These are phyloP conservation scores for Beauveria sp. DNA, from an alignment of 2,329 filamentous ascomycete genomes.

Conservation along the genomic window DNA sequence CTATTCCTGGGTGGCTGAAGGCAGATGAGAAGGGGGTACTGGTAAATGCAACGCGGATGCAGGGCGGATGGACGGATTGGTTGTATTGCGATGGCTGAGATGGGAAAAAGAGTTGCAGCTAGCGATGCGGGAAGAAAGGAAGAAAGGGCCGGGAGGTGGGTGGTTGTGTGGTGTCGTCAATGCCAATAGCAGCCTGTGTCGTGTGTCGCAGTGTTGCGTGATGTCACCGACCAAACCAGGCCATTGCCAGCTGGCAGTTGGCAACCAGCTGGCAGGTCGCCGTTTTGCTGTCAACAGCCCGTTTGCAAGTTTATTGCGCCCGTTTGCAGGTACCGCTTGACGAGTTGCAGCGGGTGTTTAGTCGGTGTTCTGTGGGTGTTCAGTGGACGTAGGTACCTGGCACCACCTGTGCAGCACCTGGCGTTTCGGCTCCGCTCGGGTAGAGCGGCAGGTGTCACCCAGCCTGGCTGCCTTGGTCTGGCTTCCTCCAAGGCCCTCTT, in stretches of 20 bases:
- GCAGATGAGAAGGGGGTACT: neutral
- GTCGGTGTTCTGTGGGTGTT: neutral
- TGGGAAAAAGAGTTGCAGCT: neutral
- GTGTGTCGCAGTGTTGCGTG: neutral
- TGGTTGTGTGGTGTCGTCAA: neutral
- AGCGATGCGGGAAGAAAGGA: neutral
- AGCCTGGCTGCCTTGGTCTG: neutral
- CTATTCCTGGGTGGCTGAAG: slow-evolving; percentile 2
- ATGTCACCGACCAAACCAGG: neutral
- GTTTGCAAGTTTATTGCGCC: neutral
- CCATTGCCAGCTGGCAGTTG: slow-evolving; percentile 2
- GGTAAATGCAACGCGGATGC: neutral
- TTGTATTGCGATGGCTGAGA: neutral
- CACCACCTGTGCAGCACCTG: neutral
- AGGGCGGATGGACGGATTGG: neutral
- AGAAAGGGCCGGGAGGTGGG: neutral
- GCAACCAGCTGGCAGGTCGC: neutral
- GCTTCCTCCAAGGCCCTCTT: neutral
- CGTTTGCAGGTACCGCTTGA: neutral
- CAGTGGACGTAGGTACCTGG: neutral
- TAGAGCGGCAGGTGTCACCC: neutral
- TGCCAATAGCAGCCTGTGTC: neutral
- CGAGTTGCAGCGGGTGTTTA: neutral
- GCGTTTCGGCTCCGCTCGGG: slow-evolving; percentile 1
- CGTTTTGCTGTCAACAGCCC: neutral